Conservation (phyloP, 208 protist species). For the Trypanosoma avium region DNA sequence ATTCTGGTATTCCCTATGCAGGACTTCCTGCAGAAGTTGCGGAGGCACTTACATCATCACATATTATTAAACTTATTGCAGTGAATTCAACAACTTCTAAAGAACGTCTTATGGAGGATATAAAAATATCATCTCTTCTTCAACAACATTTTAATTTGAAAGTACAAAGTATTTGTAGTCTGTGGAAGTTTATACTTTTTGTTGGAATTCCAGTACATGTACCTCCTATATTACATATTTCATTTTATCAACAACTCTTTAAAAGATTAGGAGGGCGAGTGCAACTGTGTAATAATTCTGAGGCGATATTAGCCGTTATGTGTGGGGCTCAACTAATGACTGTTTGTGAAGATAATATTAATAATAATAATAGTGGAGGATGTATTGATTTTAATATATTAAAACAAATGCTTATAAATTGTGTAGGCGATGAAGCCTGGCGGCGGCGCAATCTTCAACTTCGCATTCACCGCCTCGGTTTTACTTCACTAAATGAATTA, state of each 20-base stretch:
- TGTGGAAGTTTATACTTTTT: constrained; percentile 23
- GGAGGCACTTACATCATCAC: constrained; percentile 12
- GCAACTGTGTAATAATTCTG: too few relatives aligned
- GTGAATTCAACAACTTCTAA: neutral
- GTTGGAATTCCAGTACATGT: constrained; percentile 20
- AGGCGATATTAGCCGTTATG: constrained; percentile 6
- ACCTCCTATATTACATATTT: neutral
- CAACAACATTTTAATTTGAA: constrained; percentile 11
- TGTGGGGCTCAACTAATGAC: constrained; percentile 13
- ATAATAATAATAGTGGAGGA: too few relatives aligned
- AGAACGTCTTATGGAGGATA: neutral
- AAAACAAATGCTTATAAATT: constrained; percentile 8
- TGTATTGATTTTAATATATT: neutral
- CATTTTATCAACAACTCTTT: constrained; percentile 6
- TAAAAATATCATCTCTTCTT: neutral
- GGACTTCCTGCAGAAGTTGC: constrained; percentile 14
- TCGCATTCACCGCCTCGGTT: constrained; percentile 21
- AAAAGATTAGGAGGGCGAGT: too few relatives aligned
- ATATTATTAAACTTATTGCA: constrained; percentile 16
- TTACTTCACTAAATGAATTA: too few relatives aligned
- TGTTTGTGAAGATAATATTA: too few relatives aligned
- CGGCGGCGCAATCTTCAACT: constrained; percentile 16
- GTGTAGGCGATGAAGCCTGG: constrained; percentile 4
- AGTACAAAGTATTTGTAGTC: constrained; percentile 17
- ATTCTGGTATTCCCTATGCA: neutral